phyloP scores from a whole-genome alignment of 192 early-diverging fungal genomes.

The Diversispora eburnea region DNA sequence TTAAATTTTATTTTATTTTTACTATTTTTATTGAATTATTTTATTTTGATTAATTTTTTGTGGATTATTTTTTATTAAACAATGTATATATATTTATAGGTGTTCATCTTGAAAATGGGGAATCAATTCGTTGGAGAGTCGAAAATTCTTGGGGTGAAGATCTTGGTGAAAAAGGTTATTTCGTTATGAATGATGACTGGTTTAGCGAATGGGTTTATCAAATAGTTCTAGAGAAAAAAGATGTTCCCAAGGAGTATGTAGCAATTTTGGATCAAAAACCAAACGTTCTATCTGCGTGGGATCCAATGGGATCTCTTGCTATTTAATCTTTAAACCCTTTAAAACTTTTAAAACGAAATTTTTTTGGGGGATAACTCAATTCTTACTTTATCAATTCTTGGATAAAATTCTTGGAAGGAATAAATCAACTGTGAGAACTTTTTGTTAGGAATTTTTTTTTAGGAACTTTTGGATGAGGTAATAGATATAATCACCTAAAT shows the following conservation, averaged over 20 bases:
- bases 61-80: background rate
- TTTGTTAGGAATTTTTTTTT: too few species aligned
- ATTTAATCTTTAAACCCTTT: background rate
- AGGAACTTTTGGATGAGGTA: too few species aligned
- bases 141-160: constrained; percentile 70
- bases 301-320: constrained; percentile 74
- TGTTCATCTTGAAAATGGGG: constrained; percentile 61
- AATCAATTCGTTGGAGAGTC: constrained; percentile 69
- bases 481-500: too few species aligned
- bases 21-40: background rate
- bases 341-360: background rate
- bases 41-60: background rate
- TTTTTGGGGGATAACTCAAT: too few species aligned
- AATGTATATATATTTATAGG: constrained; percentile 27
- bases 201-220: constrained; percentile 78
- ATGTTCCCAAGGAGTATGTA: constrained; percentile 55
- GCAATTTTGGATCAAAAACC: constrained; percentile 62
- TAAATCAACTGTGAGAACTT: too few species aligned
- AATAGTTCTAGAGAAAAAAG: constrained; percentile 67
- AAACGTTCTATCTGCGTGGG: constrained; percentile 67
- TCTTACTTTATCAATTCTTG: too few species aligned
- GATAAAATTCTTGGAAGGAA: too few species aligned
- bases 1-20: background rate
- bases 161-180: constrained; percentile 69
- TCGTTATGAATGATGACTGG: constrained; percentile 76